Base-by-base conservation (phyloP, 1,284 basidiomycete species). In the Crepidotus sp. region DNA sequence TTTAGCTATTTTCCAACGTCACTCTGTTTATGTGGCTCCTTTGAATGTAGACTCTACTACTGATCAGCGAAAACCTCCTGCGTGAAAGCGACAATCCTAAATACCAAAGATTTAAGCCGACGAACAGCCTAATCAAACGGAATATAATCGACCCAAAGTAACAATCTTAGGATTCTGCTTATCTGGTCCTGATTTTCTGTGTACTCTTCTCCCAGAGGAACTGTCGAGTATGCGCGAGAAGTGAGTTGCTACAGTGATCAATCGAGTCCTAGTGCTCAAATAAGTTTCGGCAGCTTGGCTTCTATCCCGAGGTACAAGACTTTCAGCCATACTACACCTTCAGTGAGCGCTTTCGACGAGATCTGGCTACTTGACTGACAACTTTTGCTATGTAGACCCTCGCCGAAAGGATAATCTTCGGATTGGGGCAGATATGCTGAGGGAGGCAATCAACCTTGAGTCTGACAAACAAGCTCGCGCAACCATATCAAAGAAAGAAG, bases 221-320 rank as follows among this genome's bases (percentile, higher is more conserved):
- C 82, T 0, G 62, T 89, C 31, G 85, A 89, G 59, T 88, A 83
- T 63, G 83, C 81, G 3, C 69, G 84, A 35, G 82, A 74, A 57
- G 85, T 85, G 24, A 57, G 68, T 62, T 30, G 11, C 36, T 59
- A 15, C 21, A 19, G 17, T 32, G n/a, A n/a, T 46, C n/a, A 45
- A 27, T 17, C 1, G 24, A 1, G 24, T 6, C 5, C 22, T 9
- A 17, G n/a, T 19, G 13, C 13, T 5, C 8, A 30, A 30, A 24
- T 14, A 48, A 13, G 13, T 21, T 34, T 40, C 24, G 0, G 15
- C 15, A 45, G 39, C 45, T 50, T 8, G 45, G 44, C 8, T 47
- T 47, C 34, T 27, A 39, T 31, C 36, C 57, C 49, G 25, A 46
- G 32, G 38, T 45, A 36, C 43, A 26, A 13, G 27, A 29, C 27